Evolutionary conservation across 2,329 filamentous ascomycete species (phyloP).

Genomic region (Colletotrichum sp.): DNA sequence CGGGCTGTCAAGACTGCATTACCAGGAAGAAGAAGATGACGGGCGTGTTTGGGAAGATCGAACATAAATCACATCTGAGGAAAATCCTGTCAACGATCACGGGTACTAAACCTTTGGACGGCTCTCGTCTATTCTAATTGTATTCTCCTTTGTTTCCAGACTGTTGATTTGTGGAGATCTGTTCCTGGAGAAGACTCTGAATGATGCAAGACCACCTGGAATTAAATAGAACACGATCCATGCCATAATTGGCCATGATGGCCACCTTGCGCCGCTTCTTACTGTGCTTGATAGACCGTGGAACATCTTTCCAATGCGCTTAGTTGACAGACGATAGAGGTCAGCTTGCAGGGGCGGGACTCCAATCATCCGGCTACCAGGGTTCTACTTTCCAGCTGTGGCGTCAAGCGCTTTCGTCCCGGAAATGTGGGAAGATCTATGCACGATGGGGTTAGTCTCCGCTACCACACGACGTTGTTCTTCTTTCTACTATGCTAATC

Average conservation of each 20-base stretch:
- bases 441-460: fast-evolving
- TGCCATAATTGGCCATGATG: neutral
- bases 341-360: fast-evolving
- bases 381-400: neutral
- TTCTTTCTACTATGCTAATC: neutral
- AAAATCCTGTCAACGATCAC: neutral
- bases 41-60: neutral
- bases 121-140: fast-evolving
- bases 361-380: fast-evolving
- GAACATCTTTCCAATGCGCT: neutral
- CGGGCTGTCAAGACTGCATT: slow-evolving; percentile 29
- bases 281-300: fast-evolving
- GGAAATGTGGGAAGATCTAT: neutral
- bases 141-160: neutral
- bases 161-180: fast-evolving
- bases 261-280: neutral
- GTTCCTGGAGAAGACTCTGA: neutral
- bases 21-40: neutral
- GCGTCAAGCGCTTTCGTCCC: neutral
- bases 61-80: fast-evolving
- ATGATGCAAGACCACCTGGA: neutral
- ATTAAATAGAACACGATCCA: neutral
- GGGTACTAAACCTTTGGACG: fast-evolving
- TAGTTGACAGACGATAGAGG: neutral
- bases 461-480: neutral